Evolutionary conservation across 352 stramenopile genomes (phyloP), one percentile per base, ranked within the genome.

Genomic region (Phytophthora europaea): DNA sequence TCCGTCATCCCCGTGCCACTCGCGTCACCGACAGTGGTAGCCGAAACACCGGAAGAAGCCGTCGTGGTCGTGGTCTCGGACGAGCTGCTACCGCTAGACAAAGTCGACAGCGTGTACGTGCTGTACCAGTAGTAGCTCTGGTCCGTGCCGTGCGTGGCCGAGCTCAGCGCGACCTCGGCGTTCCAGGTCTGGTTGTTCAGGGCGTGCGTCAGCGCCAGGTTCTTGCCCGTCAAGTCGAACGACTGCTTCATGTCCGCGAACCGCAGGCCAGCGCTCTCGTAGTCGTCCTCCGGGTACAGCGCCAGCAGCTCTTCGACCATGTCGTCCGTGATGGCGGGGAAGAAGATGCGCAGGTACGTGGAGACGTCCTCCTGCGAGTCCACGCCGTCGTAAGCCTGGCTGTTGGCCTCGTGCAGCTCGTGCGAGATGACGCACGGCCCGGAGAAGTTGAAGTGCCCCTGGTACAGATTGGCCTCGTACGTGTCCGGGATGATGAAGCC

Each of bases 71-170:
- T 57, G 47, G 3, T 65, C 15, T 67, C 34, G 50, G 65, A 67
- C 8, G 61, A 47, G 40, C 61, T 61, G 48, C 12, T 18, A 18
- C 34, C 22, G 20, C 10, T 36, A 2, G 66, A 68, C 26, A 55
- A 58, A 9, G 51, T 61, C 38, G 68, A 75, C 6, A 75, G 48
- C 18, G 56, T 45, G 50, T 72, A 67, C 4, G 68, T 75, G 61
- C 48, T 67, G 61, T 75, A 75, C 38, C 56, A 75, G 61, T 75
- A 75, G 55, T 75, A 75, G 22, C 16, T 71, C 28, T 75, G 68
- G 55, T 75, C 68, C 1, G 26, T 53, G 13, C 61, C 68, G 43
- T 75, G 68, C 22, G 38, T 71, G 13, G 61, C 68, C 6, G 34
- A 0, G 40, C 61, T 51, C 2, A 75, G 43, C 6, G 61, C 55